Conservation (phyloP, 257 asterid genomes). For the Fraxinus cuspidata region DNA sequence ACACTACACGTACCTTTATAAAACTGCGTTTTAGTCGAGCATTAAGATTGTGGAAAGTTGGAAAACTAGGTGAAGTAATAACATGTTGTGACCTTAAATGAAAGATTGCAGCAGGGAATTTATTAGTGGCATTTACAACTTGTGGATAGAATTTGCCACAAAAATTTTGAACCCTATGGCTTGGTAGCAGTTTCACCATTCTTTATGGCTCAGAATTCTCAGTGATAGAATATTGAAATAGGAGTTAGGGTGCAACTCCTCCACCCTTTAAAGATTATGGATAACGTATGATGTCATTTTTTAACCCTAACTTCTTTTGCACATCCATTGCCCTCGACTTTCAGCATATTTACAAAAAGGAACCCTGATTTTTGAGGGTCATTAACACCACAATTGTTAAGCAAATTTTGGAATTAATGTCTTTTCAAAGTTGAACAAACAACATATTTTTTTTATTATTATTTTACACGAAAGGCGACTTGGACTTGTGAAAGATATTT, state of each 20-base stretch:
- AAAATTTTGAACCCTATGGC: conserved; percentile 27
- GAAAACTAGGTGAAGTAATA: conserved; percentile 17
- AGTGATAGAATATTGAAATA: neutral
- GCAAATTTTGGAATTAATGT: too few species aligned
- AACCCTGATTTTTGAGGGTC: too few species aligned
- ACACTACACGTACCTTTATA: too few species aligned
- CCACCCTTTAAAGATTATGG: conserved; percentile 5
- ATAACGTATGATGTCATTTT: conserved; percentile 29
- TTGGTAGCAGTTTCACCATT: conserved; percentile 28
- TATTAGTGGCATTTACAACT: neutral
- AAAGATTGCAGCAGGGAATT: conserved; percentile 9
- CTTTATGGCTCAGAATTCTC: neutral
- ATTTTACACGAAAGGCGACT: too few species aligned
- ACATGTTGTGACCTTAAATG: conserved; percentile 25
- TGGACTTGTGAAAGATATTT: too few species aligned
- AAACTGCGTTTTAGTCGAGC: conserved; percentile 23
- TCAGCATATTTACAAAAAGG: neutral
- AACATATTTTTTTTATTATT: too few species aligned
- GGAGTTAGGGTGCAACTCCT: neutral
- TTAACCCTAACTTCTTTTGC: conserved; percentile 14
- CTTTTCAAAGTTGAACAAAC: too few species aligned
- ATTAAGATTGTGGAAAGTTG: conserved; percentile 21
- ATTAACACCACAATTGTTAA: too few species aligned
- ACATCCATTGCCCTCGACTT: neutral
- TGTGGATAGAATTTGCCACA: conserved; percentile 15